phyloP scores from a whole-genome alignment of 805 yeast genomes.

The Saccharomycopsis guyanensis region DNA sequence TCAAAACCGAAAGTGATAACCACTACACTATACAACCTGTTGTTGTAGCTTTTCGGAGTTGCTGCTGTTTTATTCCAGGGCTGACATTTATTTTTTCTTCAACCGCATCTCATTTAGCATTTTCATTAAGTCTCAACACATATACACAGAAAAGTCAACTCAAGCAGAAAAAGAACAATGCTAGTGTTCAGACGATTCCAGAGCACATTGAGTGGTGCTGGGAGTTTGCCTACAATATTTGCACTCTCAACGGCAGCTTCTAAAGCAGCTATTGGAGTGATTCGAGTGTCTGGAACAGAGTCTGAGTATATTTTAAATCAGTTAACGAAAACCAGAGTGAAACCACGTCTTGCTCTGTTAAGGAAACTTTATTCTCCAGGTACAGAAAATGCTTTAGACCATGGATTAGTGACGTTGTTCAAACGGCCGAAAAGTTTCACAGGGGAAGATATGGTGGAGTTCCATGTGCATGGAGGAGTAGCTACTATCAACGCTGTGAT shows the following conservation, averaged over 20 bases:
- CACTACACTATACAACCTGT: conserved; percentile 56
- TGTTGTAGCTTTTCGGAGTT: too few species aligned
- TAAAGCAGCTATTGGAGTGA: conserved; percentile 78
- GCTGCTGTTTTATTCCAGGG: too few species aligned
- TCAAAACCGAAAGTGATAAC: conserved; percentile 56
- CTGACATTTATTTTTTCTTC: too few species aligned
- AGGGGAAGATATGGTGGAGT: conserved; percentile 83
- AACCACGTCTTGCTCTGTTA: conserved; percentile 49
- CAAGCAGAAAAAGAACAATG: not conserved
- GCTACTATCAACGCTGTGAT: conserved; percentile 73
- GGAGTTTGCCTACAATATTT: conserved; percentile 55
- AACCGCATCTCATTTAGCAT: too few species aligned
- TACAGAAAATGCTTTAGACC: conserved; percentile 48
- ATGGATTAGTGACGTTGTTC: conserved; percentile 66
- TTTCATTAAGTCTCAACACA: too few species aligned
- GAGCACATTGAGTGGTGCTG: too few species aligned
- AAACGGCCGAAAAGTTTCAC: conserved; percentile 74
- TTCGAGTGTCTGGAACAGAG: conserved; percentile 73
- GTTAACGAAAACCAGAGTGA: conserved; percentile 41
- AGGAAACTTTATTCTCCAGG: conserved; percentile 40
- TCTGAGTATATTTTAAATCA: conserved; percentile 37
- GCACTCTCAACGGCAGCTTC: conserved; percentile 84
- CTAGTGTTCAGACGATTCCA: too few species aligned
- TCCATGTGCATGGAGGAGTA: conserved; percentile 92
- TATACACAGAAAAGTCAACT: too few species aligned